phyloP scores from a whole-genome alignment of 163 green algal genomes.

The Prototheca cutis region DNA sequence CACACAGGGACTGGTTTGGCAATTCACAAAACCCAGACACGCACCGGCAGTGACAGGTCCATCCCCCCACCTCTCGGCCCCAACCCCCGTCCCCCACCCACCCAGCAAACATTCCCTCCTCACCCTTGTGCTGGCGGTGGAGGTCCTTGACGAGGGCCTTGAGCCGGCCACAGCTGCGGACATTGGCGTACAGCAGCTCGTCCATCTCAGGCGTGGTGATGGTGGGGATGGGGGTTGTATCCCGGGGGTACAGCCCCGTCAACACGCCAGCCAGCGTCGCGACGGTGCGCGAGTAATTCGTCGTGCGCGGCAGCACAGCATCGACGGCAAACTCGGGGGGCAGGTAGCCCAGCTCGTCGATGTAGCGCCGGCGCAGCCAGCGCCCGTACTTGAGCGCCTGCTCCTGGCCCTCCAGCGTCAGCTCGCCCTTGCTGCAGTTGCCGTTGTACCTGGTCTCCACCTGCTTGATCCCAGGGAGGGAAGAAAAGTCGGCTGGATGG shows the following conservation, averaged over 20 bases:
- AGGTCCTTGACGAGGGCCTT: constrained; percentile 27
- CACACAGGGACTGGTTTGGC: too few species aligned
- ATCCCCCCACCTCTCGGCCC: neutral
- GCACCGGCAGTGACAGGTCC: too few species aligned
- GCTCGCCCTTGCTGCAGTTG: constrained; percentile 59
- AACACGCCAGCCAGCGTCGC: constrained; percentile 60
- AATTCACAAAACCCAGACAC: too few species aligned
- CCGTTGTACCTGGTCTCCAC: constrained; percentile 23
- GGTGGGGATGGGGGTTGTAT: constrained; percentile 20
- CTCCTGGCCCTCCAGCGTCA: constrained; percentile 53
- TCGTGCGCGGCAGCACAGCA: constrained; percentile 37
- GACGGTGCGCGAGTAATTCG: constrained; percentile 55
- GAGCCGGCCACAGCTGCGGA: constrained; percentile 33
- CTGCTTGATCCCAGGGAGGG: too few species aligned
- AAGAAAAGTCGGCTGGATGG: too few species aligned
- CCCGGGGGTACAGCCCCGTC: constrained; percentile 51
- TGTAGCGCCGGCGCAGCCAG: constrained; percentile 55
- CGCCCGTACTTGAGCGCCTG: constrained; percentile 38
- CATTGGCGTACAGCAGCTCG: constrained; percentile 57
- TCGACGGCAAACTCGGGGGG: neutral
- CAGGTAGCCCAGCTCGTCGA: constrained; percentile 32
- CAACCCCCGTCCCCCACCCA: neutral
- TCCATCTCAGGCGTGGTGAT: constrained; percentile 39
- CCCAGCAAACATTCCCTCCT: neutral
- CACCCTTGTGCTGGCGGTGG: constrained; percentile 13